A percentile compares a stretch with the other conserved stretches of the same genome.
These are phyloP conservation scores for Umbelopsis vinacea DNA, from an alignment of 192 early-diverging fungal species.

Conservation along the genomic window DNA sequence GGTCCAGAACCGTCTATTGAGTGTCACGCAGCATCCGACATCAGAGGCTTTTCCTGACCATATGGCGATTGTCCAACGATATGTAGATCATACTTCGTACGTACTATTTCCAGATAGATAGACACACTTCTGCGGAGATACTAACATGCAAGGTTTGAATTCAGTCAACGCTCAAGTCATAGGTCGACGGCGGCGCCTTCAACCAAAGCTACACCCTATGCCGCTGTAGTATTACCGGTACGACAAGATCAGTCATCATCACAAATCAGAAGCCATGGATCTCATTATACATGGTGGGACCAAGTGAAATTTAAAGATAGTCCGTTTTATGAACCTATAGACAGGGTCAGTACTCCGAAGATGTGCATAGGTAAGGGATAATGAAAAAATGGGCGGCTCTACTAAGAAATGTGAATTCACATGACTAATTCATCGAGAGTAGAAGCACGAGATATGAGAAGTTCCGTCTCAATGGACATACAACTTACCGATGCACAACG, in stretches of 20 bases:
- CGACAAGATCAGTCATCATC: background rate
- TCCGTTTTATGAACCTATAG: conserved; percentile 22
- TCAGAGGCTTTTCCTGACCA: background rate
- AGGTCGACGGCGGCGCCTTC: background rate
- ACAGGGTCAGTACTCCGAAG: background rate
- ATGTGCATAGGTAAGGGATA: conserved; percentile 10
- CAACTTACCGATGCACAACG: background rate
- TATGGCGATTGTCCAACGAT: background rate
- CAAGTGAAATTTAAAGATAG: background rate
- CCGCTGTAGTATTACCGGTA: background rate
- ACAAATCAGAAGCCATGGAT: background rate
- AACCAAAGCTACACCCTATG: background rate
- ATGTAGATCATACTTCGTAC: background rate
- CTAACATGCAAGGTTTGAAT: background rate
- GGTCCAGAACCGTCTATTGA: background rate
- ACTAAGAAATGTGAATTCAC: background rate
- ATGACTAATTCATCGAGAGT: background rate
- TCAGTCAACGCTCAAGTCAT: background rate
- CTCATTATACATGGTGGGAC: conserved; percentile 2
- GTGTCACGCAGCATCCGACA: background rate
- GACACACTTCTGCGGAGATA: background rate
- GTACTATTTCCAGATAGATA: background rate
- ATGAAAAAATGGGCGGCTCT: background rate
- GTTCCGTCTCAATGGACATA: background rate
- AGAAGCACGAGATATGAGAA: conserved; percentile 21